Evolutionary conservation across 371 early-diverging fungal genomes (phyloP).

Genomic region (Nematocida sp.): DNA sequence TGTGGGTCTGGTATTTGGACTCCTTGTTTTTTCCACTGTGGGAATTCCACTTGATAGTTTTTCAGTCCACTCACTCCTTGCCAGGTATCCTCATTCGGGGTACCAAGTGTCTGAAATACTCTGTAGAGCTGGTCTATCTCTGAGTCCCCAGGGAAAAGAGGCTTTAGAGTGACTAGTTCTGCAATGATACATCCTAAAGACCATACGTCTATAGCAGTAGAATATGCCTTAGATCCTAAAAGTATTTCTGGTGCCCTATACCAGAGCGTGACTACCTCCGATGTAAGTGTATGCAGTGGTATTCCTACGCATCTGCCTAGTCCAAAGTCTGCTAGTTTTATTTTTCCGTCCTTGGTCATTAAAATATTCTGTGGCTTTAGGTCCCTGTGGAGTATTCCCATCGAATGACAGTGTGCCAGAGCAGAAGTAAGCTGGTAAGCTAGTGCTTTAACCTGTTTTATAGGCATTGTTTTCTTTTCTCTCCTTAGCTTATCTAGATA

Average conservation of each 20-base stretch:
- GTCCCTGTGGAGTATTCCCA: slow-evolving; percentile 88
- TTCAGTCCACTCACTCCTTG: slow-evolving; percentile 74
- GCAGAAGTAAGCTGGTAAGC: slow-evolving; percentile 89
- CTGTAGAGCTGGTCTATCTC: slow-evolving; percentile 97
- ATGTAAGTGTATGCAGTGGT: slow-evolving; percentile 60
- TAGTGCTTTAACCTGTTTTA: slow-evolving; percentile 49
- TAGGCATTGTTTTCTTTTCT: slow-evolving; percentile 63
- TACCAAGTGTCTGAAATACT: slow-evolving; percentile 95
- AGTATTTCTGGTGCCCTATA: slow-evolving; percentile 65
- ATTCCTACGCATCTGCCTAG: slow-evolving; percentile 59
- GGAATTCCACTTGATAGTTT: slow-evolving; percentile 67
- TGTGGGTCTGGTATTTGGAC: slow-evolving; percentile 66
- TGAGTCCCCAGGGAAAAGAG: slow-evolving; percentile 92
- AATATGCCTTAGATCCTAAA: slow-evolving; percentile 61
- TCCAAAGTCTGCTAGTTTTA: slow-evolving; percentile 65
- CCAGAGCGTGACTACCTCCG: slow-evolving; percentile 64
- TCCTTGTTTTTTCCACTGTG: slow-evolving; percentile 33
- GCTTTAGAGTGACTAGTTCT: slow-evolving; percentile 85
- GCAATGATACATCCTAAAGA: slow-evolving; percentile 97
- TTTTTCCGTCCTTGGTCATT: slow-evolving; percentile 48
- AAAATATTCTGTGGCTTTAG: slow-evolving; percentile 75
- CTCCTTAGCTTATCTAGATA: slow-evolving; percentile 72
- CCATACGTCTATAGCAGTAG: slow-evolving; percentile 77
- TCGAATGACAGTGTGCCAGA: slow-evolving; percentile 89
- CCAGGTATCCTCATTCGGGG: slow-evolving; percentile 90